A percentile compares a stretch with the other conserved stretches of the same genome.
These are phyloP conservation scores for Themeda triandra DNA, from an alignment of 176 grass and related monocot genomes.

Conservation along the genomic window DNA sequence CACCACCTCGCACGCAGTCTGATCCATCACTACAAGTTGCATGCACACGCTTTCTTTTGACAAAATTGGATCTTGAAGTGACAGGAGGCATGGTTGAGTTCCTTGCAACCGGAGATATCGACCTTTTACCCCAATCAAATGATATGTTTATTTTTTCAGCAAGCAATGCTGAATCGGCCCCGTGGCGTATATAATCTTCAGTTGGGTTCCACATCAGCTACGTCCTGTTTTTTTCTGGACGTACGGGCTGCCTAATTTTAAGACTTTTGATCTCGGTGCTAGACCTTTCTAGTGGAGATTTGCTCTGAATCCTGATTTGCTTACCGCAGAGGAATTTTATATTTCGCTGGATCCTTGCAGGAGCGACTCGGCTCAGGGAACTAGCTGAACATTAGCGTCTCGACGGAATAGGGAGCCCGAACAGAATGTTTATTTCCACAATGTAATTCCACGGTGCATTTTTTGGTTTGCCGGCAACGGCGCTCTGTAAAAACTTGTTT, in stretches of 20 bases:
- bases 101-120: background rate
- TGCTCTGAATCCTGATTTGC: conserved; percentile 13
- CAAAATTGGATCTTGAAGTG: conserved; percentile 34
- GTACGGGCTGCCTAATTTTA: conserved; percentile 19
- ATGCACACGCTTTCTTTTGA: conserved; percentile 27
- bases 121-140: background rate
- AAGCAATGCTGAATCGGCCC: background rate
- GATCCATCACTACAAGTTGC: background rate
- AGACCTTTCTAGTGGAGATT: too few species aligned
- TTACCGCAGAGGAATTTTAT: background rate
- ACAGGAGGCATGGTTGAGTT: background rate
- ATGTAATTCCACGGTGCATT: too few species aligned
- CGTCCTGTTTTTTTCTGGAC: background rate
- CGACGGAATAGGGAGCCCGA: too few species aligned
- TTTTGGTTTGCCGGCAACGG: too few species aligned
- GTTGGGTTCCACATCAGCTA: conserved; percentile 2
- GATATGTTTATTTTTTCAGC: background rate
- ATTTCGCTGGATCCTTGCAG: too few species aligned
- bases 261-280: background rate
- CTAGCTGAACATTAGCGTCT: too few species aligned
- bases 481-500: too few species aligned
- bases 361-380: too few species aligned
- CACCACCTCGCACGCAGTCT: background rate
- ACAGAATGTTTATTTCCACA: too few species aligned
- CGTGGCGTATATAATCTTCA: background rate